A percentile compares a stretch with the other conserved stretches of the same genome.
phyloP scores from a whole-genome alignment of 768 basidiomycete genomes.

The Panellus pusillus region DNA sequence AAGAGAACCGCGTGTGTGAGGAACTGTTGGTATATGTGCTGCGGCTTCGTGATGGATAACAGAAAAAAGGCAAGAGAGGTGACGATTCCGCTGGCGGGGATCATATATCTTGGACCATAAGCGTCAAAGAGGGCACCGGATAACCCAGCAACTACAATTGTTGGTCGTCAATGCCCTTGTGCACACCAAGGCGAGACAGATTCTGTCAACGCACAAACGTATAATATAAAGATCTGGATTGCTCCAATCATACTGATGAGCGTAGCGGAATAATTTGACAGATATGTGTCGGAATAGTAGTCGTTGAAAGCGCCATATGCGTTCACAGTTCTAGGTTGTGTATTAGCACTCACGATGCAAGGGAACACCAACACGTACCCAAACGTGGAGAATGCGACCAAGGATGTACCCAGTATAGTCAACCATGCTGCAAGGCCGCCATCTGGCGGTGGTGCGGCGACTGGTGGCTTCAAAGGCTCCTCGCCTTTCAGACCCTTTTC shows the following conservation, averaged over 20 bases:
- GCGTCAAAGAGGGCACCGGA: conserved; percentile 27
- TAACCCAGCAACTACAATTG: conserved; percentile 18
- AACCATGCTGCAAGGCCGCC: conserved; percentile 27
- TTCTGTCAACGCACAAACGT: conserved; percentile 15
- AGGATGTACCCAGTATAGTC: conserved; percentile 19
- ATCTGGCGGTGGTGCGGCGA: conserved; percentile 18
- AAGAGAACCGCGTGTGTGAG: conserved; percentile 28
- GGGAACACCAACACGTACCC: conserved; percentile 17
- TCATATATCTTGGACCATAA: conserved; percentile 23
- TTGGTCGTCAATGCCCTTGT: neutral
- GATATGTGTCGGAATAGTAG: conserved; percentile 30
- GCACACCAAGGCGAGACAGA: neutral
- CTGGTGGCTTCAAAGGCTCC: too few relatives aligned
- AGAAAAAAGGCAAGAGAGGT: conserved; percentile 24
- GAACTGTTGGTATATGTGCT: conserved; percentile 31
- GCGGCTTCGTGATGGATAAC: conserved; percentile 28
- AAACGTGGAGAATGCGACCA: conserved; percentile 21
- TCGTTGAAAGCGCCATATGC: conserved; percentile 37
- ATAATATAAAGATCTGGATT: conserved; percentile 29
- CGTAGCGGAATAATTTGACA: conserved; percentile 29
- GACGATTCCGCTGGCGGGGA: conserved; percentile 26
- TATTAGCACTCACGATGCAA: neutral
- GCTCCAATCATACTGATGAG: conserved; percentile 32
- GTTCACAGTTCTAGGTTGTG: conserved; percentile 25
- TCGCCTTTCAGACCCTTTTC: too few relatives aligned